Evolutionary conservation across 768 basidiomycete genomes (phyloP), one percentile per base, ranked within the genome.

Genomic region (Hygrophorus pudorinus): DNA sequence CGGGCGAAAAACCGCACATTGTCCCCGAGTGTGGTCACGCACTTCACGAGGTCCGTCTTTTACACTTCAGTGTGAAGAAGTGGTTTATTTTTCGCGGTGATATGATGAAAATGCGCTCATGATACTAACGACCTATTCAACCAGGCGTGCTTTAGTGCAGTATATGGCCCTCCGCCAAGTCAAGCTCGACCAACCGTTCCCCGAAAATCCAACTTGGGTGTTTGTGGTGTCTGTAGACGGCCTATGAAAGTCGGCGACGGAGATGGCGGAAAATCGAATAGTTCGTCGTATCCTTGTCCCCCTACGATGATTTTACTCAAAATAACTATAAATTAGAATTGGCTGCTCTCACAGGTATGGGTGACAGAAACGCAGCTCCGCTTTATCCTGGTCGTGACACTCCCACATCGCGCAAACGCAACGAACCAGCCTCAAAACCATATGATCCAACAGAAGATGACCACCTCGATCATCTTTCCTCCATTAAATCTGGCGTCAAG

Each of bases 11-110:
- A 59, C 90, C 94, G 6, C 93, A 97, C 59, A 85, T 99, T 50
- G 85, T 96, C 37, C 94, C 96, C 24, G 89, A 93, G 59, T 99
- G 96, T 53, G 93, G 96, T 30, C 96, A 99, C 67, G 85, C 90
- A 29, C 78, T 99, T n/a, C 96, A 97, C 65, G 84, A 92, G 71
- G 90, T 84, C 45, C 51, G 68, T 59, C 27, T 31, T 48, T 48
- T 43, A n/a, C 46, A n/a, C 17, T 16, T 42, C 30, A 42, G 34
- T 4, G 33, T 32, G 41, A 18, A 8, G 5, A 39, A 24, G 13
- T 39, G 20, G n/a, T 39, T 13, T n/a, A 9, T 17, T n/a, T n/a
- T n/a, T 17, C 34, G 34, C 34, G 34, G n/a, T 3, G n/a, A 35
- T 35, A n/a, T 3, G 34, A 17, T 9, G n/a, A n/a, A n/a, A 35